Base-by-base conservation (phyloP, 768 basidiomycete genomes). In the Cantharellus anzutake region DNA sequence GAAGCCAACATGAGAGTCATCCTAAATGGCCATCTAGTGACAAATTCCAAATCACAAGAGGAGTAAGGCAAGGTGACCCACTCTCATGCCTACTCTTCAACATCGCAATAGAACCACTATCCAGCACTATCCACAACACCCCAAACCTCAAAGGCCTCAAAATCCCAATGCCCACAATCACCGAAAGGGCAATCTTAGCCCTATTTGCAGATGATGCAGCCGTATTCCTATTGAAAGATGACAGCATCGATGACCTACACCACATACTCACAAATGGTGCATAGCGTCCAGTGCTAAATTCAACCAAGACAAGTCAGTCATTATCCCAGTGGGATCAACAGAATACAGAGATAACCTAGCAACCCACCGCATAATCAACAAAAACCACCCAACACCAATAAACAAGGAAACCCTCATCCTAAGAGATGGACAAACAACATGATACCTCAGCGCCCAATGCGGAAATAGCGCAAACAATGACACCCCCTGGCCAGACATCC, bases 171-270 rank as follows among this genome's bases (percentile, higher is more conserved):
- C 11, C 35, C 20, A 29, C 20, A 29, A 29, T 29, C 20, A 11
- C 52, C 35, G 14, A 60, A 2, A 20, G 50, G 20, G 29, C 60
- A 4, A 39, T 61, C 2, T 3, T 2, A 3, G 42, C 41, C 37
- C 60, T 61, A 0, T 63, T 62, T 37, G 62, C 61, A 4, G 70
- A 71, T 42, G 68, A 71, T 42, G 70, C 70, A 0, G 66, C 64
- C 0, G 57, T 65, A 0, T 70, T 63, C 4, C 60, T 70, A 2
- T 58, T 60, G 0, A 3, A 58, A 0, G 4, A 38, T 0, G 72
- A 72, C 53, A 41, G 62, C 14, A 64, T 62, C 39, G 5, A 7
- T 4, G 55, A 41, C 14, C 59, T 66, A 0, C 11, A 60, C 40
- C 7, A 57, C 0, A 65, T 67, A 0, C 62, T 69, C 0, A 63